Base-by-base conservation (phyloP, 2,329 filamentous ascomycete species). In the Blastomyces parvus region DNA sequence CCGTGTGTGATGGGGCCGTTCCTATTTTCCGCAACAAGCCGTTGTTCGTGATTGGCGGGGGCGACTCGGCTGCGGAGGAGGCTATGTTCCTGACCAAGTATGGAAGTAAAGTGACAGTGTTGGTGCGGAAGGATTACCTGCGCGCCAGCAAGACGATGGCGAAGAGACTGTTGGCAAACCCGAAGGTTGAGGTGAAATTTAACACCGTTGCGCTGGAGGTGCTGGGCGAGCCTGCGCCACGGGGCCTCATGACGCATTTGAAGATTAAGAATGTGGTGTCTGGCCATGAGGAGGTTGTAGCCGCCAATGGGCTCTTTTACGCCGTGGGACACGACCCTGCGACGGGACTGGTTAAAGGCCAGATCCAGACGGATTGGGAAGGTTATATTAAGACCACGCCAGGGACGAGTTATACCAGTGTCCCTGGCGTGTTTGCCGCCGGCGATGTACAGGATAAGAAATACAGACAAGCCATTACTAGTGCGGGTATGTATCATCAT, bases 401-500 rank as follows among this genome's bases (percentile, higher is more conserved):
- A 3, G 95, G 94, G 63, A 93, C 91, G 56, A 91, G 91, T 64
- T 83, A 88, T 73, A 99, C 94, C 58, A 96, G 86, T 77, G 78
- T 97, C 6, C 86, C 91, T 74, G 94, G 94, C 75, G 91, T 99
- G 25, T 99, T 97, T 74, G 94, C 94, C 46, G 94, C 93, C 11
- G 94, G 94, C 67, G 94, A 99, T 74, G 95, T 99, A 11, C 94
- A 99, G 81, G 95, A 99, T 76, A 99, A 97, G 87, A 86, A 88
- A 74, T 99, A 99, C 78, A 86, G 94, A 75, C 94, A 99, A 81
- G 94, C 94, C 57, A 95, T 99, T 69, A 99, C 94, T 67, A 97
- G 92, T 79, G 94, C 94, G 70, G 93, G 91, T 91, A 81, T 74
- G 87, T 84, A 69, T 25, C 53, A 52, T n/a, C 19, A 68, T 73